Percentiles rank a stretch among this genome's conserved stretches.
Evolutionary conservation across 1,284 basidiomycete species (phyloP).

Genomic region (Ceratobasidium sp.): DNA sequence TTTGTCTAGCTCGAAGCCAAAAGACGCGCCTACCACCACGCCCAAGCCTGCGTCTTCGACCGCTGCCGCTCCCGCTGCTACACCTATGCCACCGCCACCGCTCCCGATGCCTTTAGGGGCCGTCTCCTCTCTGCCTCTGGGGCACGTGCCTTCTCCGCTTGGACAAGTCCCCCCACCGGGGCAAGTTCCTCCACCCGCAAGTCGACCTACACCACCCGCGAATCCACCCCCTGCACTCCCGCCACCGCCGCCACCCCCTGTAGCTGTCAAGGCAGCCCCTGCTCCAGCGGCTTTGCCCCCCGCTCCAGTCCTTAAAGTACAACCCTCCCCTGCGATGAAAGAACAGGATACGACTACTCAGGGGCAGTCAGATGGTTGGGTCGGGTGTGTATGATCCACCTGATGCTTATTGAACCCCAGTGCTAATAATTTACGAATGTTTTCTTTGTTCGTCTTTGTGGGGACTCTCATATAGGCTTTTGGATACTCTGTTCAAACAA

Average conservation of each 20-base stretch:
- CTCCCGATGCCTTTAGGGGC: neutral
- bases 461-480: neutral
- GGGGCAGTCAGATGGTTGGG: constrained; percentile 15
- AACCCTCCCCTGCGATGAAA: neutral
- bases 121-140: neutral
- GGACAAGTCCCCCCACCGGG: neutral
- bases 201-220: neutral
- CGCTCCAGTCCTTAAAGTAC: neutral
- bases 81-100: constrained; percentile 8
- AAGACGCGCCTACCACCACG: neutral
- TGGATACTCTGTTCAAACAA: constrained; percentile 6
- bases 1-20: constrained; percentile 1
- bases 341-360: neutral
- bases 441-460: neutral
- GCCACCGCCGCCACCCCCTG: neutral
- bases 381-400: constrained; percentile 2
- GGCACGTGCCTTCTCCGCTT: constrained; percentile 6
- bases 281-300: neutral
- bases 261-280: neutral
- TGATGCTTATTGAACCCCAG: neutral
- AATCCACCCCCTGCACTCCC: neutral
- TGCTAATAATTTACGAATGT: neutral
- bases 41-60: constrained; percentile 5
- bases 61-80: neutral
- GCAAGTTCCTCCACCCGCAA: neutral